These are phyloP conservation scores for Rhizopus arrhizus DNA, from an alignment of 371 early-diverging fungal species.

Conservation along the genomic window DNA sequence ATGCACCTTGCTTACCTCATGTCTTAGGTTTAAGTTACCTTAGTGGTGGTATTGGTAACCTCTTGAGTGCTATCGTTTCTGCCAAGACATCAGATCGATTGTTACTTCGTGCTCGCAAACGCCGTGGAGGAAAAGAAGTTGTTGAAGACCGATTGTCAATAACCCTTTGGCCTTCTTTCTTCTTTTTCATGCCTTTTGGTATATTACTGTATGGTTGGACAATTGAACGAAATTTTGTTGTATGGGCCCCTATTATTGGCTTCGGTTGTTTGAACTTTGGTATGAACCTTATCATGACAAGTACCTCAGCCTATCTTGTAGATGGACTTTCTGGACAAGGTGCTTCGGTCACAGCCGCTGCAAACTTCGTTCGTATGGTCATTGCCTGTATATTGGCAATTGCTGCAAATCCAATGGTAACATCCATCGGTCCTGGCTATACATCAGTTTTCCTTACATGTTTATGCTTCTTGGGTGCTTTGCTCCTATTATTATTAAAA, in stretches of 20 bases:
- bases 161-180: slow-evolving; percentile 38
- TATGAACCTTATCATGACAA: slow-evolving; percentile 51
- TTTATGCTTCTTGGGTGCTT: slow-evolving; percentile 15
- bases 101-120: slow-evolving; percentile 27
- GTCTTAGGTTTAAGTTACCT: slow-evolving; percentile 47
- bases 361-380: slow-evolving; percentile 49
- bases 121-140: slow-evolving; percentile 32
- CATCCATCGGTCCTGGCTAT: slow-evolving; percentile 28
- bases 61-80: slow-evolving; percentile 41
- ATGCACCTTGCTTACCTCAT: background rate
- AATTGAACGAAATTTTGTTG: slow-evolving; percentile 36
- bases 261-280: slow-evolving; percentile 61
- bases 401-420: slow-evolving; percentile 31
- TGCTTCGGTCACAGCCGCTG: slow-evolving; percentile 48
- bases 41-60: slow-evolving; percentile 49
- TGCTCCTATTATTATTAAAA: slow-evolving; percentile 19
- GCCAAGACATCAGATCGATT: slow-evolving; percentile 41
- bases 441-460: slow-evolving; percentile 23
- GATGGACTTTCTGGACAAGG: slow-evolving; percentile 49
- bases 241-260: slow-evolving; percentile 54
- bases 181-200: slow-evolving; percentile 53
- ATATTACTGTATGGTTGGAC: slow-evolving; percentile 61
- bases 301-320: slow-evolving; percentile 47
- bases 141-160: slow-evolving; percentile 47
- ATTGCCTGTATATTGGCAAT: slow-evolving; percentile 47